A percentile compares a stretch with the other conserved stretches of the same genome.
These are phyloP conservation scores for Mucor mucedo DNA, from an alignment of 371 early-diverging fungal species.

Conservation along the genomic window DNA sequence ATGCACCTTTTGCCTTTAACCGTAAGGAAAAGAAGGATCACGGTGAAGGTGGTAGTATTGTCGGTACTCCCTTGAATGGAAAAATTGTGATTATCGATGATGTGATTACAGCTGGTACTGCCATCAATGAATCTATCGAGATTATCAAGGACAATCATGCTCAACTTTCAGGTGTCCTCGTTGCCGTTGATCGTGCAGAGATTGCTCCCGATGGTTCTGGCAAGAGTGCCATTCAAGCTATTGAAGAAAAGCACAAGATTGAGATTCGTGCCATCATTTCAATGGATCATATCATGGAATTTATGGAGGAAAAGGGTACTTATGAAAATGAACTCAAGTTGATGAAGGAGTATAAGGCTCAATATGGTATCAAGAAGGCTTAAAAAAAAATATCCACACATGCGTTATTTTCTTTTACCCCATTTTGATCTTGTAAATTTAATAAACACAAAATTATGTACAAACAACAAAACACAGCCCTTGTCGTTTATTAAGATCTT, in stretches of 20 bases:
- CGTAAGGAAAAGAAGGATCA: slow-evolving; percentile 98
- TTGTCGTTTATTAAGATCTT: no score
- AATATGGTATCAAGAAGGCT: slow-evolving; percentile 65
- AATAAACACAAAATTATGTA: no score
- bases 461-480: no score
- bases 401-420: no score
- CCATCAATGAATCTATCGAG: slow-evolving; percentile 88
- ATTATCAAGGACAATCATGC: slow-evolving; percentile 75
- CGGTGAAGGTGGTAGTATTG: slow-evolving; percentile 95
- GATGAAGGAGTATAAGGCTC: slow-evolving; percentile 76
- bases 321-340: slow-evolving; percentile 58
- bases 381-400: background rate
- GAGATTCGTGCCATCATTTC: slow-evolving; percentile 88
- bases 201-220: slow-evolving; percentile 67
- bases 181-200: slow-evolving; percentile 95
- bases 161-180: slow-evolving; percentile 80
- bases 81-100: slow-evolving; percentile 93
- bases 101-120: slow-evolving; percentile 98
- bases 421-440: no score
- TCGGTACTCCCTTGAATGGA: slow-evolving; percentile 83
- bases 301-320: slow-evolving; percentile 83
- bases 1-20: slow-evolving; percentile 91
- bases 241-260: slow-evolving; percentile 79
- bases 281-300: slow-evolving; percentile 88
- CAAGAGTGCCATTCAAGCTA: slow-evolving; percentile 92